phyloP scores from a whole-genome alignment of 2,329 filamentous ascomycete genomes.

The Colletotrichum gloeosporioides region DNA sequence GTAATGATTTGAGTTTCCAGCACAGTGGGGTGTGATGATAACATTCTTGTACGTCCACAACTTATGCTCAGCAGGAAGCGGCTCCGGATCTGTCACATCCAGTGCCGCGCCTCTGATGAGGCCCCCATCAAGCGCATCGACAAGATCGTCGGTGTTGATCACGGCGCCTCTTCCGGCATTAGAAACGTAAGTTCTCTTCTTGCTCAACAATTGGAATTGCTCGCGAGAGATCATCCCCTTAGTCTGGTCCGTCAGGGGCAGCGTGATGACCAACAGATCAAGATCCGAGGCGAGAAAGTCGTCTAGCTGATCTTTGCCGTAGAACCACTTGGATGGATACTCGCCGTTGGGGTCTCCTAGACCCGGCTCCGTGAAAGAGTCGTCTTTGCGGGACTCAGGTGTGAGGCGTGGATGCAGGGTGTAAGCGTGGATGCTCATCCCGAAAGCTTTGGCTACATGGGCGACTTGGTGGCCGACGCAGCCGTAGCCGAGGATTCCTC shows the following conservation, averaged over 20 bases:
- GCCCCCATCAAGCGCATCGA: constrained; percentile 66
- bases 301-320: constrained; percentile 53
- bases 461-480: constrained; percentile 59
- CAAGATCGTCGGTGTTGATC: constrained; percentile 59
- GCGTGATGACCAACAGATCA: constrained; percentile 57
- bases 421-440: constrained; percentile 78
- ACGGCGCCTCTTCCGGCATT: constrained; percentile 72
- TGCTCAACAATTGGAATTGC: constrained; percentile 53
- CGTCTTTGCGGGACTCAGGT: constrained; percentile 67
- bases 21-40: constrained; percentile 60
- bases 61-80: constrained; percentile 69
- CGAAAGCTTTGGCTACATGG: constrained; percentile 66
- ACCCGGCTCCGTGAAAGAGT: constrained; percentile 70
- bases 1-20: background rate
- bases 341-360: constrained; percentile 61
- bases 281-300: constrained; percentile 55
- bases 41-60: constrained; percentile 75
- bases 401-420: constrained; percentile 74
- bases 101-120: constrained; percentile 72
- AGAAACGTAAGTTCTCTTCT: constrained; percentile 63
- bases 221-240: constrained; percentile 52
- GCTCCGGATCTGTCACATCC: constrained; percentile 83
- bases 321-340: constrained; percentile 57
- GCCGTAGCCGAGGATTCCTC: constrained; percentile 60
- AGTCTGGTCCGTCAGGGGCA: constrained; percentile 56